These are phyloP conservation scores for Albizia julibrissin DNA, from an alignment of 306 rosid species.

Conservation along the genomic window DNA sequence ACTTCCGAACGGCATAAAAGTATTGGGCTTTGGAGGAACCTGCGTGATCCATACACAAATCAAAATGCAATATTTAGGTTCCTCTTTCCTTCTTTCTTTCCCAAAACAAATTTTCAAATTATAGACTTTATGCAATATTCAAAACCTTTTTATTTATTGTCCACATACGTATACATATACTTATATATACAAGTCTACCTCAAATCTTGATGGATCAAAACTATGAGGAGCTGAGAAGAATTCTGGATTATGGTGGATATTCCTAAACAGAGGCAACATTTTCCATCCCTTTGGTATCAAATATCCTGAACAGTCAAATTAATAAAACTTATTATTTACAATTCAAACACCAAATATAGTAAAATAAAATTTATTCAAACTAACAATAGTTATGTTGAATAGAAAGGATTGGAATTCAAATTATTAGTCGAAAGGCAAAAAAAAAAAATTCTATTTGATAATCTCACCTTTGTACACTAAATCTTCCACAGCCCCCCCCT, in stretches of 20 bases:
- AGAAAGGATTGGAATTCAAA: no score
- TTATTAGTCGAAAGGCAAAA: no score
- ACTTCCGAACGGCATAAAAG: slow-evolving; percentile 88
- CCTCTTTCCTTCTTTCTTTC: no score
- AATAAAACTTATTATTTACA: slow-evolving; percentile 14
- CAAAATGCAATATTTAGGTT: background rate
- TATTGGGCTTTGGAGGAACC: slow-evolving; percentile 72
- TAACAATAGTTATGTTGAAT: no score
- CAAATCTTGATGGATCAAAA: slow-evolving; percentile 90
- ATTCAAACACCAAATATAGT: background rate
- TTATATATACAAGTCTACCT: slow-evolving; percentile 42
- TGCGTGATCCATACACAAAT: slow-evolving; percentile 28
- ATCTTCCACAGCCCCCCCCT: slow-evolving; percentile 87
- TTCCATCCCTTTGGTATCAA: slow-evolving; percentile 97
- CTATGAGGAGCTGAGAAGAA: slow-evolving; percentile 66
- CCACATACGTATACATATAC: no score
- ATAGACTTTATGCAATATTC: no score
- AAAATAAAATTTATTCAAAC: no score
- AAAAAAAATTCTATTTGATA: background rate
- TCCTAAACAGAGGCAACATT: slow-evolving; percentile 89
- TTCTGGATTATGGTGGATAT: slow-evolving; percentile 84
- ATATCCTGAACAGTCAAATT: slow-evolving; percentile 51
- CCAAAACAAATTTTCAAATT: no score
- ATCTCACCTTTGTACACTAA: slow-evolving; percentile 73
- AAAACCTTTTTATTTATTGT: no score